Evolutionary conservation across 2,329 filamentous ascomycete species (phyloP), one percentile per base, ranked within the genome.

Genomic region (Sporothrix pseudoabietina): DNA sequence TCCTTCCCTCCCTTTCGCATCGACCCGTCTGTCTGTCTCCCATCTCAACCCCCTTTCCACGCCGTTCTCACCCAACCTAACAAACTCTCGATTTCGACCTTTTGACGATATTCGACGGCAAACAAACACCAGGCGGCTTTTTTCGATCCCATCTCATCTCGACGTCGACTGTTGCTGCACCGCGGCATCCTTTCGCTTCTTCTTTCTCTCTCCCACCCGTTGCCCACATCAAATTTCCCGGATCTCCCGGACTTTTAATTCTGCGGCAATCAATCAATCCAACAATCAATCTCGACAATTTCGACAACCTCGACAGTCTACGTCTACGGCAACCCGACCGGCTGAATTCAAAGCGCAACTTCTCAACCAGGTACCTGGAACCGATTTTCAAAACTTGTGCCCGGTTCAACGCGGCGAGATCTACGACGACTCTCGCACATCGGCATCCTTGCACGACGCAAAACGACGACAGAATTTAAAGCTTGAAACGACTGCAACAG

Each of bases 111-210:
- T 44, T n/a, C 32, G 32, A 52, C 61, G 61, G 49, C 61, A 32
- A 26, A 66, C 61, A 32, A 26, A 4, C 5, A 26, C 19, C 44
- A 41, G 22, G 32, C 39, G 9, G 32, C 54, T 22, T 16, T 35
- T 35, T 8, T 26, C 26, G 26, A 26, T 26, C 26, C 57, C n/a
- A 14, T 59, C 30, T 59, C 26, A 7, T 32, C 9, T 16, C 39
- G 4, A n/a, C 26, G 54, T 39, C 39, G 35, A 35, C 12, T 10
- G n/a, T 41, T 35, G 49, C 30, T 35, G 26, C 30, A 8, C 39
- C 52, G 22, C 69, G 69, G 41, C 55, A 14, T 32, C 35, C 69
- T 12, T 8, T 47, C 69, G 26, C 69, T 35, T 71, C 26, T 49
- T 16, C 16, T 61, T 22, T 22, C 39, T 6, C 32, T 30, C 30